Base-by-base conservation (phyloP, 345 rosid species). In the Salix purpurea region DNA sequence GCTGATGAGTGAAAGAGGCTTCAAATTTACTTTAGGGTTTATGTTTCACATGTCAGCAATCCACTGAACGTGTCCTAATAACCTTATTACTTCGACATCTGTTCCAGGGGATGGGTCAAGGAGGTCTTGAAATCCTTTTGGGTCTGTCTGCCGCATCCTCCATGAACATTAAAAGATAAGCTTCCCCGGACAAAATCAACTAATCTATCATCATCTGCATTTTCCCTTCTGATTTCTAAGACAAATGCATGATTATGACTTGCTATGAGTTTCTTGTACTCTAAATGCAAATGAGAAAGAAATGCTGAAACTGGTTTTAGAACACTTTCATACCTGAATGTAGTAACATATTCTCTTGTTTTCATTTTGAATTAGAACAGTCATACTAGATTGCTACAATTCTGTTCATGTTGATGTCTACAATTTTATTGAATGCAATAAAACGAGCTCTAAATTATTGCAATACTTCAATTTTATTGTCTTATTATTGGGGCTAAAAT, bases 221-320 rank as follows among this genome's bases (percentile, higher is more conserved):
- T 50, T 8, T 1, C 8, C 58, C 58, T 16, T 50, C 11, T 52
- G 60, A 19, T 52, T 52, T 52, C 60, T 7, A 6, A 52, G 60
- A 10, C 60, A 21, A 54, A 52, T 18, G 3, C 90, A 85, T 80
- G 83, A 79, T 46, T 73, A 39, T 52, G 7, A 19, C 7, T 19
- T 19, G 24, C 60, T 7, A 2, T 21, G n/a, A 54, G 0, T 21
- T 19, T 21, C 1, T 54, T 54, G 60, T 10, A 19, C n/a, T 21
- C 21, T 6, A 52, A 52, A 9, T 18, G 8, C 2, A 21, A 54
- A 54, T 9, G n/a, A 1, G 60, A 54, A 54, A 54, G n/a, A 54
- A 54, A 54, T 54, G 60, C 60, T 19, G 60, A 2, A 54, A 19
- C 60, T 54, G 58, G 58, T 52, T 52, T 52, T 18, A 52, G n/a